Conservation (phyloP, 768 basidiomycete genomes). For the Lentinus tigrinus region DNA sequence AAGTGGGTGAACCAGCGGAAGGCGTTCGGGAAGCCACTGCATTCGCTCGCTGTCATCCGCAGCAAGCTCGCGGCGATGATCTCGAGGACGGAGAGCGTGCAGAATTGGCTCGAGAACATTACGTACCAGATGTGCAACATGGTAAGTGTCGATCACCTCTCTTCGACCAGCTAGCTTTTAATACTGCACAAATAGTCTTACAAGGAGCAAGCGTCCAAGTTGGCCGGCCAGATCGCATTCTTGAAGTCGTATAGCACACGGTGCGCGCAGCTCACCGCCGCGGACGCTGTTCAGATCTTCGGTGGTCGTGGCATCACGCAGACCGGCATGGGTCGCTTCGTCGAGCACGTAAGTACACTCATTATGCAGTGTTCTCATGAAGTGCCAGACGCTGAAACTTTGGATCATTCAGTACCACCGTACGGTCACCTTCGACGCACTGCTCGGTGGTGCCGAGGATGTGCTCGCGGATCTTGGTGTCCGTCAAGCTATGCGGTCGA, state of each 20-base stretch:
- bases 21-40: constrained; percentile 88
- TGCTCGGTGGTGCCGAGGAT: constrained; percentile 78
- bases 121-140: constrained; percentile 90
- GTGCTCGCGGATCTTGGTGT: constrained; percentile 80
- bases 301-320: constrained; percentile 86
- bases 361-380: not conserved
- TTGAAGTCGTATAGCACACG: constrained; percentile 78
- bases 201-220: constrained; percentile 66
- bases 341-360: constrained; percentile 59
- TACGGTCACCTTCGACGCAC: constrained; percentile 63
- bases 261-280: constrained; percentile 73
- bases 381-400: not conserved
- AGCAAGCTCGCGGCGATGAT: constrained; percentile 89
- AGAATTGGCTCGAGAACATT: constrained; percentile 82
- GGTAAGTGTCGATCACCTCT: constrained; percentile 36
- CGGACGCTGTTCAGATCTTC: constrained; percentile 83
- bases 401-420: constrained; percentile 53
- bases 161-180: not conserved
- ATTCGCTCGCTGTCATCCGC: constrained; percentile 85
- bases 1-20: constrained; percentile 89
- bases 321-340: constrained; percentile 77
- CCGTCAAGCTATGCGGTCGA: constrained; percentile 72
- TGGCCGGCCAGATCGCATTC: constrained; percentile 82
- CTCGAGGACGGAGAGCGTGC: constrained; percentile 73
- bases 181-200: constrained; percentile 44